phyloP scores from a whole-genome alignment of 306 rosid genomes.

The Acacia melanoxylon region DNA sequence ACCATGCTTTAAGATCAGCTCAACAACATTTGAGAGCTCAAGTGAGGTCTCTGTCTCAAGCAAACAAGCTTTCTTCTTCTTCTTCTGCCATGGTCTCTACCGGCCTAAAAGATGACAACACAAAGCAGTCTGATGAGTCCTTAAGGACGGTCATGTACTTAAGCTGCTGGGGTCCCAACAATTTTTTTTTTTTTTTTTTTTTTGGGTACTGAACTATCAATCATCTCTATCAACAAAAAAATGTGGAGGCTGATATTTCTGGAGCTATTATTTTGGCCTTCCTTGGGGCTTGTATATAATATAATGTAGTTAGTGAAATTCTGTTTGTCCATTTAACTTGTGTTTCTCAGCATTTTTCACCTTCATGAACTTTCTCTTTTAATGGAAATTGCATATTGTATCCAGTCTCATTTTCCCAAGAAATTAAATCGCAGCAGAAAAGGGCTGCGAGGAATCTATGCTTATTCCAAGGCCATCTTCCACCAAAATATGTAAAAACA shows the following conservation, averaged over 20 bases:
- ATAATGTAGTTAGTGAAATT: background rate
- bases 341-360: background rate
- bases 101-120: background rate
- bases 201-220: background rate
- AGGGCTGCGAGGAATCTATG: background rate
- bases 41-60: background rate
- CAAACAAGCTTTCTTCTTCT: background rate
- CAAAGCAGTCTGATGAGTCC: background rate
- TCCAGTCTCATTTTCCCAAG: background rate
- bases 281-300: background rate
- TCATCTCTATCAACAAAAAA: too few relatives aligned
- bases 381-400: background rate
- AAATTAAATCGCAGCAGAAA: background rate
- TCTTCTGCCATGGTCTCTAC: background rate
- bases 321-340: background rate
- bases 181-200: background rate
- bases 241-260: background rate
- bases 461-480: background rate
- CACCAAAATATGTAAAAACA: too few relatives aligned
- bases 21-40: background rate
- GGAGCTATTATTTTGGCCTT: background rate
- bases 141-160: background rate
- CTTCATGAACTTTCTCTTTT: background rate
- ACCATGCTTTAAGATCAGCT: background rate
- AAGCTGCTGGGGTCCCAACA: conserved; percentile 3